Percentiles rank a stretch among this genome's conserved stretches.
Conservation (phyloP, 352 stramenopile genomes). For the Peronospora destructor region DNA sequence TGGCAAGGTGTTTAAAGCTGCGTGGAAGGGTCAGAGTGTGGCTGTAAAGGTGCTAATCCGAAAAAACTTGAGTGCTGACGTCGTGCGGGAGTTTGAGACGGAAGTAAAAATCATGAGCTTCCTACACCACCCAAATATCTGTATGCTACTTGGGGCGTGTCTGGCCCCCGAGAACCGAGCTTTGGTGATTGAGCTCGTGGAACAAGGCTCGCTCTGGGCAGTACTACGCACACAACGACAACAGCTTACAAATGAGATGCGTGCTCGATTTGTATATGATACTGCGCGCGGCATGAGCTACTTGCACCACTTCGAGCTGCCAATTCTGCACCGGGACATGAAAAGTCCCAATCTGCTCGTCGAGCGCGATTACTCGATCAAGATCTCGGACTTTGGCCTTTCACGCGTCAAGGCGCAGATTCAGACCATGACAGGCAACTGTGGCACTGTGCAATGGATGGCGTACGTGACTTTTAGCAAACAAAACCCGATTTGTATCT, state of each 20-base stretch:
- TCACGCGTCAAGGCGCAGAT: conserved; percentile 88
- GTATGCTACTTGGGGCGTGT: conserved; percentile 93
- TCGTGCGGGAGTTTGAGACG: conserved; percentile 71
- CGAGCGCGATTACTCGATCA: conserved; percentile 75
- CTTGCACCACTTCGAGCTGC: conserved; percentile 75
- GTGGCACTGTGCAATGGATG: conserved; percentile 86
- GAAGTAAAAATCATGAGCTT: conserved; percentile 84
- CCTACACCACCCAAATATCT: conserved; percentile 95
- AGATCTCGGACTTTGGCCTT: conserved; percentile 90
- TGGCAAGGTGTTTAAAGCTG: conserved; percentile 64
- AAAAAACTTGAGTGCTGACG: conserved; percentile 60
- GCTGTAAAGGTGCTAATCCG: conserved; percentile 73
- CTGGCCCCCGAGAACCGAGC: conserved; percentile 87
- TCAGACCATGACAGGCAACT: conserved; percentile 89
- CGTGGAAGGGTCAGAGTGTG: conserved; percentile 48
- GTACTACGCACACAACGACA: conserved; percentile 66
- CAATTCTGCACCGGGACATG: conserved; percentile 87
- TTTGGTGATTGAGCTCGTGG: conserved; percentile 94
- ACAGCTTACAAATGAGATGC: conserved; percentile 38
- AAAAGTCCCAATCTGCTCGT: conserved; percentile 89
- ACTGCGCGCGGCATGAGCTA: conserved; percentile 86
- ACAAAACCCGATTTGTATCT: conserved; percentile 8
- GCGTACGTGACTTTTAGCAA: conserved; percentile 46
- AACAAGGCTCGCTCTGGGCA: conserved; percentile 90
- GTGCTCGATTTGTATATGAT: conserved; percentile 55